These are phyloP conservation scores for Fusarium lyarnte DNA, from an alignment of 2,329 filamentous ascomycete species.

Conservation along the genomic window DNA sequence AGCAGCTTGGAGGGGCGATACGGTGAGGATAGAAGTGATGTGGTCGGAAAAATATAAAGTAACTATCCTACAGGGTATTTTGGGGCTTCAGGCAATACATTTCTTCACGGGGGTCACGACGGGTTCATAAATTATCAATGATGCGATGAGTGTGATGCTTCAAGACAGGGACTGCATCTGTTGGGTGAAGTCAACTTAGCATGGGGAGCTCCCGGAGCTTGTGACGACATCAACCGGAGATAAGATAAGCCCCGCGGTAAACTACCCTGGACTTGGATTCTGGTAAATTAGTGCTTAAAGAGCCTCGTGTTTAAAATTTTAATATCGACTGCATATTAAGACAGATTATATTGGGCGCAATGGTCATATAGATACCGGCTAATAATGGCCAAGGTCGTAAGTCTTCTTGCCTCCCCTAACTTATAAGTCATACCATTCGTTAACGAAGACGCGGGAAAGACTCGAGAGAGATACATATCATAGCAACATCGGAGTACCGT, in stretches of 20 bases:
- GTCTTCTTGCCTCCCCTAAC: too few relatives aligned
- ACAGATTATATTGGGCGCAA: background rate
- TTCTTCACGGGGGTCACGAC: background rate
- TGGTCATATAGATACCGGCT: too few relatives aligned
- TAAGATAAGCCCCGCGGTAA: slow-evolving; percentile 29
- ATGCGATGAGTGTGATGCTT: slow-evolving; percentile 24
- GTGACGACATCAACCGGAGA: slow-evolving; percentile 41
- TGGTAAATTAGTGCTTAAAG: background rate
- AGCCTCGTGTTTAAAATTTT: background rate
- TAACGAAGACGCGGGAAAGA: too few relatives aligned
- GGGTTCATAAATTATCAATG: slow-evolving; percentile 23
- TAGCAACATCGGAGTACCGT: too few relatives aligned
- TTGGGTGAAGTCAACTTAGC: slow-evolving; percentile 9
- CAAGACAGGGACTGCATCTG: background rate
- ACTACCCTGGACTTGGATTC: slow-evolving; percentile 16
- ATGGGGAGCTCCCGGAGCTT: slow-evolving; percentile 28
- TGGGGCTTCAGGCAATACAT: background rate
- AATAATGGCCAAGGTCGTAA: too few relatives aligned
- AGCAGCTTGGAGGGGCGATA: slow-evolving; percentile 27
- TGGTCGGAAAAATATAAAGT: background rate
- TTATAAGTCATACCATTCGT: too few relatives aligned
- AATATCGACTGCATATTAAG: background rate
- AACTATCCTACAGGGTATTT: slow-evolving; percentile 11
- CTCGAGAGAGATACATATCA: too few relatives aligned
- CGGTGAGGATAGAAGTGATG: background rate